Conservation (phyloP, 75 land plant species). For the Pinus tabuliformis region DNA sequence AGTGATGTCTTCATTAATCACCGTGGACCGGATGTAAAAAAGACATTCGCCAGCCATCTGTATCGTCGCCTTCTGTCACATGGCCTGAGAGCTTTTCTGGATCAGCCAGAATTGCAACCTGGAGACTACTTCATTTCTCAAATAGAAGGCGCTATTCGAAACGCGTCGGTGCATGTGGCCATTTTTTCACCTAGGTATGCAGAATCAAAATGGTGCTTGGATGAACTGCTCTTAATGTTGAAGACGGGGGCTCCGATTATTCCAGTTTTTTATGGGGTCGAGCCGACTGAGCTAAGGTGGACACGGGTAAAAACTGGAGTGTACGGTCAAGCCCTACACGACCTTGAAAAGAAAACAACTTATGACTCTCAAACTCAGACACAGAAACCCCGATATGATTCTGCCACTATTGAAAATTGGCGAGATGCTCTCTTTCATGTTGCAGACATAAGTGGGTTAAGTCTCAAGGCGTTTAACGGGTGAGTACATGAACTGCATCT, state of each 20-base stretch:
- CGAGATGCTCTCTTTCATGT: neutral
- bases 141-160: neutral
- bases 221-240: neutral
- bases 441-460: neutral
- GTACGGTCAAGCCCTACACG: neutral
- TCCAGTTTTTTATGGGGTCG: neutral
- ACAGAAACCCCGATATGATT: neutral
- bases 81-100: neutral
- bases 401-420: neutral
- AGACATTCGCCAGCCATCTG: neutral
- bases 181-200: neutral
- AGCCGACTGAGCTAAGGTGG: neutral
- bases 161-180: neutral
- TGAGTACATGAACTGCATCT: neutral
- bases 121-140: neutral
- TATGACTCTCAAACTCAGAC: too few relatives aligned
- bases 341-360: too few relatives aligned
- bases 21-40: neutral
- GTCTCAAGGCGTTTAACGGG: neutral
- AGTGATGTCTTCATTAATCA: neutral
- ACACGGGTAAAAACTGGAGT: neutral
- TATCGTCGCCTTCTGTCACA: neutral
- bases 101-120: neutral
- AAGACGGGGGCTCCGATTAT: neutral
- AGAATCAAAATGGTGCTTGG: neutral